These are phyloP conservation scores for Leccinum uliginosum DNA, from an alignment of 768 basidiomycete species.

Conservation along the genomic window DNA sequence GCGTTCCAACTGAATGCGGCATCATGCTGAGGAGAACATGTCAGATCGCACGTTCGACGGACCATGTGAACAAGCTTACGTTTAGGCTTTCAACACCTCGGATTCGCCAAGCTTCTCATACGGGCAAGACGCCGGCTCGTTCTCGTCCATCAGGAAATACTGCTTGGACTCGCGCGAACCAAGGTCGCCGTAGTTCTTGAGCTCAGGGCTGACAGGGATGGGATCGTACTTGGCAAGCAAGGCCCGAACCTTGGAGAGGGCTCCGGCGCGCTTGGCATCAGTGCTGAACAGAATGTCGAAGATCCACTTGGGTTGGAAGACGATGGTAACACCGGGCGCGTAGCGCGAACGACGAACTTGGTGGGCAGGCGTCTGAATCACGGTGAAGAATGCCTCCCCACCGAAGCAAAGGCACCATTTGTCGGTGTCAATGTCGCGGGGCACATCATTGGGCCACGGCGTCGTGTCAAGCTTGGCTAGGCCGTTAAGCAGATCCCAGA, in stretches of 20 bases:
- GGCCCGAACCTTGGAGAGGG: conserved; percentile 13
- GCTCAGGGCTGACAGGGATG: conserved; percentile 41
- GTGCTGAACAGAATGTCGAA: conserved; percentile 20
- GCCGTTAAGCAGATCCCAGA: conserved; percentile 20
- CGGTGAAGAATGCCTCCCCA: conserved; percentile 18
- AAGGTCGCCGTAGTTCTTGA: conserved; percentile 20
- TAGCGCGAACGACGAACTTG: conserved; percentile 20
- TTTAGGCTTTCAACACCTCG: background rate
- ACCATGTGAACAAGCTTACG: background rate
- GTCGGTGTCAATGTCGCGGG: conserved; percentile 19
- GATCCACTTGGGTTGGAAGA: conserved; percentile 24
- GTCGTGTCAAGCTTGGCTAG: conserved; percentile 14
- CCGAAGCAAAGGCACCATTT: conserved; percentile 20
- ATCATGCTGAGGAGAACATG: too few relatives aligned
- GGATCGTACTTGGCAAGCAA: conserved; percentile 18
- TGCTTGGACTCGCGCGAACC: conserved; percentile 21
- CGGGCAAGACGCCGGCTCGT: conserved; percentile 14
- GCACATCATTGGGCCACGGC: conserved; percentile 11
- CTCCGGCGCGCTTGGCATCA: conserved; percentile 15
- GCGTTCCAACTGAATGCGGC: background rate
- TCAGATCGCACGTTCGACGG: background rate
- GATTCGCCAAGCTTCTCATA: conserved; percentile 8
- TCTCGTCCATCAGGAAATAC: conserved; percentile 21
- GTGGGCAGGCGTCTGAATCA: conserved; percentile 19
- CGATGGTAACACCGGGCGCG: conserved; percentile 16